Evolutionary conservation across 441 rosid genomes (phyloP).

Genomic region (Capsella rubella): DNA sequence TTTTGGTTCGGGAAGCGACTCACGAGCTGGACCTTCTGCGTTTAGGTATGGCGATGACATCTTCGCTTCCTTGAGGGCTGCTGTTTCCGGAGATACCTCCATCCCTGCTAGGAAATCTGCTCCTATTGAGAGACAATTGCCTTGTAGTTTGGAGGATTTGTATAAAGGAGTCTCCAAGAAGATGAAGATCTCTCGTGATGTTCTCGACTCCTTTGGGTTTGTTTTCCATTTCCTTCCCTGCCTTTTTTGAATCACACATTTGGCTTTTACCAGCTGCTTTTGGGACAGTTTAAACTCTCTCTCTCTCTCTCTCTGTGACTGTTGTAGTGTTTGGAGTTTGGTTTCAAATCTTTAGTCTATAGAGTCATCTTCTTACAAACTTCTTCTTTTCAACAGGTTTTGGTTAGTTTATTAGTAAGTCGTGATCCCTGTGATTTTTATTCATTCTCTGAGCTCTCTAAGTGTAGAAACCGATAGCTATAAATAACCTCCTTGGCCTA

Average conservation of each 20-base stretch:
- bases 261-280: neutral
- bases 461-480: conserved; percentile 11
- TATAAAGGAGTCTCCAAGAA: conserved; percentile 79
- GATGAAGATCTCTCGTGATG: conserved; percentile 87
- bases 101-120: conserved; percentile 55
- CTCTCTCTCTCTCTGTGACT: neutral
- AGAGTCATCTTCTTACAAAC: neutral
- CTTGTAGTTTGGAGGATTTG: conserved; percentile 79
- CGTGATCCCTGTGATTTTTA: neutral
- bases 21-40: conserved; percentile 61
- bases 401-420: neutral
- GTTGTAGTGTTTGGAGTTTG: neutral
- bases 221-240: conserved; percentile 23
- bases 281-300: neutral
- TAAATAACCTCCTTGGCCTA: neutral
- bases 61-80: conserved; percentile 47
- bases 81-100: conserved; percentile 57
- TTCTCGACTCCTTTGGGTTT: conserved; percentile 73
- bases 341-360: neutral
- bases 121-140: conserved; percentile 66
- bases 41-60: conserved; percentile 75
- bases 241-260: too few relatives aligned
- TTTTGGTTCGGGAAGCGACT: conserved; percentile 63
- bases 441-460: neutral
- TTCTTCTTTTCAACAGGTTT: neutral